Percentiles rank a stretch among this genome's conserved stretches.
phyloP scores from a whole-genome alignment of 2,329 filamentous ascomycete species.

The Fusarium mundagurra region DNA sequence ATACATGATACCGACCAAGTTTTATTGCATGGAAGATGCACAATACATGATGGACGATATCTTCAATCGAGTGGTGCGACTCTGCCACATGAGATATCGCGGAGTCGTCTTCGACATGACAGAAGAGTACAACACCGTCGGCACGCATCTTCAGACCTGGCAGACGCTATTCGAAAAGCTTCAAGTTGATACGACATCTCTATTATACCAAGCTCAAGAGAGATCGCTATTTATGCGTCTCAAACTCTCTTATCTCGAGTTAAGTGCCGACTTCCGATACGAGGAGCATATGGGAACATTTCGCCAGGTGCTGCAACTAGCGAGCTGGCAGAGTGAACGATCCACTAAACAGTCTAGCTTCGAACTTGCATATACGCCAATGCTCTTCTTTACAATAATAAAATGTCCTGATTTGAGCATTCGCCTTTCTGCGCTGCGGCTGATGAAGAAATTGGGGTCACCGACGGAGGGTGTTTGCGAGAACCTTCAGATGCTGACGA shows the following conservation, averaged over 20 bases:
- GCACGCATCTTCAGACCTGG: not conserved
- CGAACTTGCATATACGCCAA: not conserved
- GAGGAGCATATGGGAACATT: not conserved
- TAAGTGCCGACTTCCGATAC: not conserved
- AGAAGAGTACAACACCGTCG: not conserved
- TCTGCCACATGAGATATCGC: not conserved
- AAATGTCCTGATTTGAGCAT: not conserved
- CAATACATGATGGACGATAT: conserved; percentile 15
- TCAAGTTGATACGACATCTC: not conserved
- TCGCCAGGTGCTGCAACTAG: not conserved
- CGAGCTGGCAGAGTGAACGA: not conserved
- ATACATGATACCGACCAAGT: not conserved
- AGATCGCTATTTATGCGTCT: not conserved
- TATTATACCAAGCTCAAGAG: not conserved
- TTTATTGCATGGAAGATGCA: not conserved
- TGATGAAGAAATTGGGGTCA: not conserved
- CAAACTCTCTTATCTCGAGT: not conserved
- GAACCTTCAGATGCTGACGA: not conserved
- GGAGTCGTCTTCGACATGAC: not conserved
- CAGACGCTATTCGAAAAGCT: not conserved
- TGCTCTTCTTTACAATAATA: not conserved
- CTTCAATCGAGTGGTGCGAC: not conserved
- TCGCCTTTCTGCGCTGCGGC: not conserved
- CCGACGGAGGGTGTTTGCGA: not conserved
- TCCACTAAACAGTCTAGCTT: not conserved